phyloP scores from a whole-genome alignment of 2,329 filamentous ascomycete species.

The Xylariomycetidae sp. region DNA sequence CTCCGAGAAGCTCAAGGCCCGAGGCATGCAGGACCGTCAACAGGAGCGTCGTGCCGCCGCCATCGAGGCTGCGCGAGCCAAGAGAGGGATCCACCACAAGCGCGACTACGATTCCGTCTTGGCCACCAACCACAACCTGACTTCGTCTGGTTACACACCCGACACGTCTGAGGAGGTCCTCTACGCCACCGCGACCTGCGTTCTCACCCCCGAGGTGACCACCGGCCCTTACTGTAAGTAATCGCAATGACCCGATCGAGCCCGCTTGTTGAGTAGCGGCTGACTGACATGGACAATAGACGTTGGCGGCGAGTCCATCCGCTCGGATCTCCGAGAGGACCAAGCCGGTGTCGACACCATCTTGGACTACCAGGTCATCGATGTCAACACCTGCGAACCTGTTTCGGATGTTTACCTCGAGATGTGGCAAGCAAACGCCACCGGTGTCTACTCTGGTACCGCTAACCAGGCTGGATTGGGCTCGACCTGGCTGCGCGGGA shows the following conservation, averaged over 20 bases:
- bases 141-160: conserved; percentile 23
- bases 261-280: neutral
- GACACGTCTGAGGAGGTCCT: conserved; percentile 29
- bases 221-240: conserved; percentile 47
- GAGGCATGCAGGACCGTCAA: conserved; percentile 39
- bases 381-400: conserved; percentile 48
- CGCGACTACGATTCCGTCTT: conserved; percentile 30
- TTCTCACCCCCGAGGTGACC: conserved; percentile 47
- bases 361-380: conserved; percentile 49
- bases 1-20: conserved; percentile 39
- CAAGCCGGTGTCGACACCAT: conserved; percentile 44
- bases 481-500: conserved; percentile 36
- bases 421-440: conserved; percentile 45
- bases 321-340: conserved; percentile 41
- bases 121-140: conserved; percentile 33
- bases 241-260: neutral
- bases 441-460: conserved; percentile 45
- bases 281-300: conserved; percentile 21
- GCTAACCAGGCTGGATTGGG: conserved; percentile 21
- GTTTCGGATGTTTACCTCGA: conserved; percentile 45
- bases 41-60: conserved; percentile 37
- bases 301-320: conserved; percentile 46
- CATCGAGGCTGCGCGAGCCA: conserved; percentile 37
- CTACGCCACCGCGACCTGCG: conserved; percentile 39
- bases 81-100: conserved; percentile 17